Evolutionary conservation across 2,329 filamentous ascomycete species (phyloP), one percentile per base, ranked within the genome.

Genomic region (Byssoonygena ceratinophila): DNA sequence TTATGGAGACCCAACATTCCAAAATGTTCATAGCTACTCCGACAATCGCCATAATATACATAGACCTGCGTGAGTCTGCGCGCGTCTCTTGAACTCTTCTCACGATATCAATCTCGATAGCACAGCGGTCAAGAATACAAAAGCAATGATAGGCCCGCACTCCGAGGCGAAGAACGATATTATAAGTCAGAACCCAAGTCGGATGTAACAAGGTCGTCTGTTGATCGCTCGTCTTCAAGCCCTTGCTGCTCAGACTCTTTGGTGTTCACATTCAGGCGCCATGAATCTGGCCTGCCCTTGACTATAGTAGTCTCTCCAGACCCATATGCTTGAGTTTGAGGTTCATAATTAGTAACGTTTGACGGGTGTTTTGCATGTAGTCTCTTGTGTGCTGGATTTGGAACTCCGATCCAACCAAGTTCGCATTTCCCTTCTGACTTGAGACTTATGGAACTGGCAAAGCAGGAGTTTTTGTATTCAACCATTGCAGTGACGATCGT

Each of bases 391-490:
- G 32, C 20, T 18, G 27, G 14, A 14, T 46, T 46, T 25, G 37
- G 23, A 31, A 41, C 25, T 8, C 43, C 32, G 29, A 32, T 39
- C 41, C 43, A 46, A 12, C 32, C 36, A 37, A 64, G 50, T 9
- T 58, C 61, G 39, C 64, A 64, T 31, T 57, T 54, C 3, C 53
- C 58, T 41, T 62, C 57, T 11, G 59, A 51, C 18, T 51, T 56
- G n/a, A 66, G 46, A n/a, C 34, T 53, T 11, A 58, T 62, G n/a
- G 53, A 51, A 18, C 45, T 29, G 1, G 64, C 58, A 3, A 69
- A 47, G 14, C 64, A 57, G 2, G 66, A 66, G 54, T 69, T 66
- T 12, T 51, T 59, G 48, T 69, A 68, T 22, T 60, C 59, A 4
- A 68, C 57, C 12, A 44, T 55, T 25, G 62, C 64, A 11, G 54